Evolutionary conservation across 2,329 filamentous ascomycete genomes (phyloP), one percentile per base, ranked within the genome.

Genomic region (Diplodia intermedia): DNA sequence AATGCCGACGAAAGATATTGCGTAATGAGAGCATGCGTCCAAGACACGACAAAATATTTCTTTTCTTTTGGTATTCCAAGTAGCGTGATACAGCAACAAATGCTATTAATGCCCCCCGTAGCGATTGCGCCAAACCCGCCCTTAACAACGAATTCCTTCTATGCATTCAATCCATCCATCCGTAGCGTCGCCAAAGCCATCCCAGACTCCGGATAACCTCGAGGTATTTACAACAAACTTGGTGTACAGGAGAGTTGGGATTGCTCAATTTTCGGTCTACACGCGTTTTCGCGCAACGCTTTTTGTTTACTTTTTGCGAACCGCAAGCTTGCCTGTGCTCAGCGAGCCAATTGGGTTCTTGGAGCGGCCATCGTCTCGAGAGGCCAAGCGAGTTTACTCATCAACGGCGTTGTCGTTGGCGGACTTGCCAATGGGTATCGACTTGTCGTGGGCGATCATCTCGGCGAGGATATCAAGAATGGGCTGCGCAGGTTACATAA

Each of bases 391-490:
- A 11, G 7, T 62, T 55, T 67, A 67, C 56, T 67, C 66, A 29
- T 61, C 66, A 14, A 54, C 49, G 15, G 55, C 29, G 18, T 47
- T 52, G 20, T 50, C 49, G n/a, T 40, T 38, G 1, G 31, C 20
- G 29, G 67, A 36, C 67, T 69, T 66, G n/a, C 67, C 67, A 61
- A 69, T 65, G 53, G 78, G 76, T 70, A 83, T 83, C 75, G 78
- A 88, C 71, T 90, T 88, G 82, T 98, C 95, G 80, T 94, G 89
- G 71, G 94, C 94, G 76, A 99, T 97, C 93, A 99, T 97, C 83
- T 97, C 93, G 72, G 95, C 95, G 71, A 99, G 89, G 75, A 98
- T 90, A 80, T 99, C 94, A 74, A 99, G 89, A 75, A 98, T 92
- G 71, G 94, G 89, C 91, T 95, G n/a, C 43, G 29, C 40, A 72